Evolutionary conservation across 306 rosid species (phyloP).

Genomic region (Begonia loranthoides): DNA sequence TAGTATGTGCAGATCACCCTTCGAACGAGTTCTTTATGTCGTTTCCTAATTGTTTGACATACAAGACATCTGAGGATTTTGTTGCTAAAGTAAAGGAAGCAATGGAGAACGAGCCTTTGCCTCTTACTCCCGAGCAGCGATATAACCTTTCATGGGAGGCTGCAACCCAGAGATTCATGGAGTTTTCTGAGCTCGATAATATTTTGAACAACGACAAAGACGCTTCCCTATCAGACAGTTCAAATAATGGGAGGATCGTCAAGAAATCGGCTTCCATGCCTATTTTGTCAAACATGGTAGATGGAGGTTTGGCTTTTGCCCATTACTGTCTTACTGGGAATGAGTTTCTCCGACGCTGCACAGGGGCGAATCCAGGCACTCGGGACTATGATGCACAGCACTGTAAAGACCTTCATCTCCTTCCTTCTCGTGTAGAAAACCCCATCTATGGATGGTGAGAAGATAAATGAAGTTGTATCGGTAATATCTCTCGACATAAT

Average conservation of each 20-base stretch:
- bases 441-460: constrained; percentile 87
- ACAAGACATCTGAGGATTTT: constrained; percentile 34
- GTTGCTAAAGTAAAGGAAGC: constrained; percentile 44
- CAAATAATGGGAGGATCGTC: constrained; percentile 16
- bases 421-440: constrained; percentile 78
- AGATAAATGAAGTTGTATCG: constrained; percentile 5
- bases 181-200: constrained; percentile 37
- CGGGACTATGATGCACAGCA: constrained; percentile 83
- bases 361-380: constrained; percentile 89
- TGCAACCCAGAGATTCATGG: constrained; percentile 77
- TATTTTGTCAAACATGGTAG: constrained; percentile 41
- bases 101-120: constrained; percentile 47
- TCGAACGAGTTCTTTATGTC: constrained; percentile 91
- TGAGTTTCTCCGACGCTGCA: constrained; percentile 67
- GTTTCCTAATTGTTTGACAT: constrained; percentile 72
- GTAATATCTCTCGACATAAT: constrained; percentile 12
- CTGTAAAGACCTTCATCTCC: constrained; percentile 68
- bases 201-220: constrained; percentile 30
- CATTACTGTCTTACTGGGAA: constrained; percentile 87
- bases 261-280: constrained; percentile 46
- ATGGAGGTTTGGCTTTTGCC: constrained; percentile 92
- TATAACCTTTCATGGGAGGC: constrained; percentile 78
- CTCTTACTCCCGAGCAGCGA: constrained; percentile 44
- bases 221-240: constrained; percentile 14
- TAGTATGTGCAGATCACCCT: constrained; percentile 73